Percentiles rank a stretch among this genome's conserved stretches.
phyloP scores from a whole-genome alignment of 441 rosid species.

The Manihot esculenta region DNA sequence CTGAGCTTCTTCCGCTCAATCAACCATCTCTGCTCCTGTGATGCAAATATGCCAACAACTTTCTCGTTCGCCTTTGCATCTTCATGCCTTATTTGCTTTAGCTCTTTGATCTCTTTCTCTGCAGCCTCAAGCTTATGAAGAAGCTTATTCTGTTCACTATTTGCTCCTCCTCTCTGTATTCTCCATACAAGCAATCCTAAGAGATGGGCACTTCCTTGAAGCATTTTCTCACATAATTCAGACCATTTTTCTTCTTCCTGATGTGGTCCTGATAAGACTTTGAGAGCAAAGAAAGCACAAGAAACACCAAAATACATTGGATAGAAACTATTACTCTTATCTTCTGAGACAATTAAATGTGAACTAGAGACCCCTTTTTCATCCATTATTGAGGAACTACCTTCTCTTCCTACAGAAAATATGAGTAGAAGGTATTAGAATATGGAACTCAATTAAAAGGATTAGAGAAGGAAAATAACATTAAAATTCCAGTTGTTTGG shows the following conservation, averaged over 20 bases:
- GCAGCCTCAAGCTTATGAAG: slow-evolving; percentile 49
- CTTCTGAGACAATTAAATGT: slow-evolving; percentile 33
- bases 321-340: slow-evolving; percentile 41
- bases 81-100: slow-evolving; percentile 63
- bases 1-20: slow-evolving; percentile 56
- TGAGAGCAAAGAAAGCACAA: slow-evolving; percentile 55
- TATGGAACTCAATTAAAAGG: neutral
- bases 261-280: slow-evolving; percentile 36
- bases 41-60: slow-evolving; percentile 76
- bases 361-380: slow-evolving; percentile 39
- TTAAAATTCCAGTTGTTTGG: neutral
- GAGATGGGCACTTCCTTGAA: slow-evolving; percentile 59
- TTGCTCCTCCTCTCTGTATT: slow-evolving; percentile 45
- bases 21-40: slow-evolving; percentile 84
- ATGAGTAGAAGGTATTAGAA: neutral
- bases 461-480: neutral
- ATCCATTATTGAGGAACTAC: slow-evolving; percentile 39
- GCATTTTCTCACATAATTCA: slow-evolving; percentile 50
- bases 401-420: slow-evolving; percentile 31
- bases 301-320: slow-evolving; percentile 65
- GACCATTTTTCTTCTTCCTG: slow-evolving; percentile 50
- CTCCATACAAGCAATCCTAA: slow-evolving; percentile 70
- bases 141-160: slow-evolving; percentile 36
- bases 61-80: slow-evolving; percentile 94
- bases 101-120: slow-evolving; percentile 51